phyloP scores from a whole-genome alignment of 139 green algal genomes.

The Deuterostichococcus epilithicus region DNA sequence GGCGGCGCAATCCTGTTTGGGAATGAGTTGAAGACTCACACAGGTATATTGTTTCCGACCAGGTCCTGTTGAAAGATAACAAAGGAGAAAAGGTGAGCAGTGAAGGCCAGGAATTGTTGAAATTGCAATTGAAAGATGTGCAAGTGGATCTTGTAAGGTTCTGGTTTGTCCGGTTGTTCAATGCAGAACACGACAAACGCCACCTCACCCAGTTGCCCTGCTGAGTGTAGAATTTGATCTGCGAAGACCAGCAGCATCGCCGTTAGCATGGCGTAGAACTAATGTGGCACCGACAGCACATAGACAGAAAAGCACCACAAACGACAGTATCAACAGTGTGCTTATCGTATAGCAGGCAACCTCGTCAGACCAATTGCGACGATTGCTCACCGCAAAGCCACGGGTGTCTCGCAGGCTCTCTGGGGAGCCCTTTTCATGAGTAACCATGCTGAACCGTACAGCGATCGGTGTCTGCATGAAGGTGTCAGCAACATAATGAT shows the following conservation, averaged over 20 bases:
- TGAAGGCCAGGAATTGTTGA: too few species aligned
- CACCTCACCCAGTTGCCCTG: constrained; percentile 63
- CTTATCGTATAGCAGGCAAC: not conserved
- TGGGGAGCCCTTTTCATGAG: constrained; percentile 41
- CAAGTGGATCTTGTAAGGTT: too few species aligned
- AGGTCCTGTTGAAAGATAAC: too few species aligned
- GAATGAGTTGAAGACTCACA: not conserved
- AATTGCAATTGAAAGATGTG: too few species aligned
- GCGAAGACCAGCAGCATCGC: not conserved
- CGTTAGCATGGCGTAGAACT: not conserved
- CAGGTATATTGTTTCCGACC: constrained; percentile 48
- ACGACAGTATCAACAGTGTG: not conserved
- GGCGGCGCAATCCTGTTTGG: not conserved
- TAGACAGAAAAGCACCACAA: not conserved
- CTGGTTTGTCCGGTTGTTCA: too few species aligned
- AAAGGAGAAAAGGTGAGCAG: too few species aligned
- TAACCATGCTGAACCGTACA: constrained; percentile 57
- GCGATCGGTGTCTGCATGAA: constrained; percentile 35
- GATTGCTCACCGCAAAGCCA: constrained; percentile 40
- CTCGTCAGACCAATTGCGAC: too few species aligned
- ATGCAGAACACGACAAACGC: too few species aligned
- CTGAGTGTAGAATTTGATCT: constrained; percentile 66
- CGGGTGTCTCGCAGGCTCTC: constrained; percentile 60
- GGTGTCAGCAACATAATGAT: not conserved
- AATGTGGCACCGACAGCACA: not conserved